Evolutionary conservation across 768 basidiomycete species (phyloP).

Genomic region (Infundibulicybe gibba): DNA sequence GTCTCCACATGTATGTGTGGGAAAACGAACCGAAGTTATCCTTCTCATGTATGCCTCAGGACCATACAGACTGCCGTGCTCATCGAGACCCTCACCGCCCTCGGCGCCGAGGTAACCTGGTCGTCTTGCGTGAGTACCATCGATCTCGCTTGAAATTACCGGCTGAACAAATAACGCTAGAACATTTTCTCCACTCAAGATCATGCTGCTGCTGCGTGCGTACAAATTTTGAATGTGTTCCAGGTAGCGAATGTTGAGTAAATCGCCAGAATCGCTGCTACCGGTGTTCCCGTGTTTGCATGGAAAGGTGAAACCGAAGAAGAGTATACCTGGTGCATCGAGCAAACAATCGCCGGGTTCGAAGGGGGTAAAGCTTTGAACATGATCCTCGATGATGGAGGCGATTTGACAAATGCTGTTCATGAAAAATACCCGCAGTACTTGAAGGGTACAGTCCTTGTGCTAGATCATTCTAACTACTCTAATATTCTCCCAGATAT

Average conservation of each 20-base stretch:
- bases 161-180: constrained; percentile 30
- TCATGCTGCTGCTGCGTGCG: constrained; percentile 95
- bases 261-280: constrained; percentile 80
- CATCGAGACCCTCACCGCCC: constrained; percentile 93
- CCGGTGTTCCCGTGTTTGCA: constrained; percentile 96
- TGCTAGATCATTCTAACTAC: not conserved
- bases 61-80: constrained; percentile 98
- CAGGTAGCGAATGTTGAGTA: constrained; percentile 2
- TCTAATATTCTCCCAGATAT: constrained; percentile 49
- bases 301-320: constrained; percentile 99
- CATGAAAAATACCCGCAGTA: constrained; percentile 96
- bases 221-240: constrained; percentile 10
- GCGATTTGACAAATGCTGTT: constrained; percentile 91
- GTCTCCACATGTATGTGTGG: constrained; percentile 84
- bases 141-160: not conserved
- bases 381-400: constrained; percentile 99
- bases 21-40: constrained; percentile 1
- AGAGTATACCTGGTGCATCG: constrained; percentile 97
- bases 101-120: constrained; percentile 98
- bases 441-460: constrained; percentile 52
- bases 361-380: constrained; percentile 79
- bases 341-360: constrained; percentile 92
- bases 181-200: constrained; percentile 99
- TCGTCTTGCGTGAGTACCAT: constrained; percentile 81
- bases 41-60: constrained; percentile 42